Percentiles rank a stretch among this genome's conserved stretches.
Evolutionary conservation across 805 yeast species (phyloP).

Genomic region (Lipomyces spencermartinsiae): DNA sequence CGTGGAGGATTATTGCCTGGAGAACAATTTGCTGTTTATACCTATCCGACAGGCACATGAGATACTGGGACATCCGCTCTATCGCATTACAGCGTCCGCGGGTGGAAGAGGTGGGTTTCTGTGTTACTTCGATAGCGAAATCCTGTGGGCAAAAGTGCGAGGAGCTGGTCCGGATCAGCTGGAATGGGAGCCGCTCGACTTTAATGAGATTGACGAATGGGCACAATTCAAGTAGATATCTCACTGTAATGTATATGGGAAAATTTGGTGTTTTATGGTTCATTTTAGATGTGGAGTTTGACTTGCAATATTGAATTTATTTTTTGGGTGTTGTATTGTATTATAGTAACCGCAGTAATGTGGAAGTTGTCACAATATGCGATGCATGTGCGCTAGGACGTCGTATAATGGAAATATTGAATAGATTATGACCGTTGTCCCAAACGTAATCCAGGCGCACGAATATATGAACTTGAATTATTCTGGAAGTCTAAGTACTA

Average conservation of each 20-base stretch:
- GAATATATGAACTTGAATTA: too few species aligned
- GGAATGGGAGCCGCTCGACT: constrained; percentile 52
- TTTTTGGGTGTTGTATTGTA: not conserved
- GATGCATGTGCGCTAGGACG: not conserved
- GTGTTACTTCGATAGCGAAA: constrained; percentile 68
- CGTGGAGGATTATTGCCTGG: constrained; percentile 64
- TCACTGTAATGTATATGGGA: not conserved
- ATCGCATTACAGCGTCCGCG: constrained; percentile 49
- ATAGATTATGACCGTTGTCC: too few species aligned
- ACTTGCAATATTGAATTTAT: not conserved
- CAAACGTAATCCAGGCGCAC: too few species aligned
- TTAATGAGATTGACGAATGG: constrained; percentile 32
- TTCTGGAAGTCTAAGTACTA: too few species aligned
- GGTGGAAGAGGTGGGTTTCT: constrained; percentile 47
- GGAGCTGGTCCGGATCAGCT: constrained; percentile 35
- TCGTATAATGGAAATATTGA: too few species aligned
- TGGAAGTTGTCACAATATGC: not conserved
- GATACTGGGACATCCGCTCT: constrained; percentile 54
- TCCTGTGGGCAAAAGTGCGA: constrained; percentile 57
- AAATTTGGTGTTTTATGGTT: not conserved
- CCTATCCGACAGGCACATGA: constrained; percentile 48
- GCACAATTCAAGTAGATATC: constrained; percentile 16
- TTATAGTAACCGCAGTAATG: too few species aligned
- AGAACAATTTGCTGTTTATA: constrained; percentile 54
- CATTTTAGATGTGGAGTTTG: not conserved